Evolutionary conservation across 768 basidiomycete species (phyloP), one percentile per base, ranked within the genome.

Genomic region (Tylopilus balloui): DNA sequence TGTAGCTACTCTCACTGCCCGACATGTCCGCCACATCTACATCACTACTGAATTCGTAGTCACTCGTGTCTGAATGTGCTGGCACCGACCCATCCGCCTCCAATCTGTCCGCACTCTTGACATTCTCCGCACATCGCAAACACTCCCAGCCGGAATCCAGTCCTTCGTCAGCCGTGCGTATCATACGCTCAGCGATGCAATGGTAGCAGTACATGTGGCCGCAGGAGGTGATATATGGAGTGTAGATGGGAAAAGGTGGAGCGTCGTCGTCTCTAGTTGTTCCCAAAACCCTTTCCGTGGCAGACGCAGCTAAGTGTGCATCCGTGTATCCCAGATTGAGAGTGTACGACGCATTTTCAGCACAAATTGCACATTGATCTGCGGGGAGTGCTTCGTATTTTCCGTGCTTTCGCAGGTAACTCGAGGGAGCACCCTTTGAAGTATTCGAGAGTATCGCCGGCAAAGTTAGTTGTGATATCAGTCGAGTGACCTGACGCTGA

Each of bases 201-300:
- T 86, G 84, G 66, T 97, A 99, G 69, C 96, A 98, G 70, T 94
- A 99, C 13, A 79, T 65, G 62, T 96, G 92, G 7, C 81, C 85
- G 53, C 89, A 93, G 25, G 84, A 83, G 28, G 92, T 83, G 42
- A 86, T 69, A 62, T 95, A 97, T 0, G 94, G 85, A 37, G 82
- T 86, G 60, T 86, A 76, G 53, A 95, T 80, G 3, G 90, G 86
- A 59, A 81, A 73, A 4, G 82, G 78, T 20, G 78, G 74, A 46
- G 74, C 75, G 20, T 68, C 67, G 29, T 54, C 59, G 44, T 48
- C 62, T 28, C 49, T 48, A 29, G 62, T 46, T 2, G 60, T 45
- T 32, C 59, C 52, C 11, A n/a, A 27, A 25, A 9, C 31, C 11
- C n/a, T 52, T 53, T 47, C 56, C 35, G 36, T 14, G 47, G 57